Base-by-base conservation (phyloP, 306 rosid species). In the peach (Prunus persica) region DNA sequence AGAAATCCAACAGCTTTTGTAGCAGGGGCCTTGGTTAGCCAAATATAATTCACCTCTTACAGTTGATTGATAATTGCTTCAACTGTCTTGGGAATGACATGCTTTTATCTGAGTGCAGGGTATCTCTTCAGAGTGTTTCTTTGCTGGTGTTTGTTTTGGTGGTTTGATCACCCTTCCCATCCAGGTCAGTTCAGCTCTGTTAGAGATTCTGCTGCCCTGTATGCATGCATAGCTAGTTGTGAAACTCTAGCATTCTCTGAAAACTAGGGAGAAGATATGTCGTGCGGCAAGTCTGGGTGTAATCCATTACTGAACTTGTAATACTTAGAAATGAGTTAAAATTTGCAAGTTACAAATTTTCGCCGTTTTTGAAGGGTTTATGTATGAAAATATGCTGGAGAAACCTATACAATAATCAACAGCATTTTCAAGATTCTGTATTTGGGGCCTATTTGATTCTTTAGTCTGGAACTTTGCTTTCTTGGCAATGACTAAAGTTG, bases 71-170 rank as follows among this genome's bases (percentile, higher is more conserved):
- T 55, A 56, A 3, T 41, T 62, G 12, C 11, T 62, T 65, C 4
- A 25, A 32, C 10, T 41, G 30, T 41, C 65, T 24, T 43, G 27
- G 55, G 34, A 60, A 71, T 71, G 49, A 62, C 13, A 19, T 9
- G 22, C 57, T 20, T 67, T 77, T 68, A 22, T 73, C 77, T 34
- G 76, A 76, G 14, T 67, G 76, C 86, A 87, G 92, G 92, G 92
- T 58, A 82, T 90, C 51, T 86, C 89, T 76, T 72, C 88, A 1
- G 88, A 87, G 64, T 82, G 79, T 77, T 87, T 80, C 83, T 90
- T 90, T 65, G 92, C 92, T 2, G 92, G 92, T 30, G 95, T 90
- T 72, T 90, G 92, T 71, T 77, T 83, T 73, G 92, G 95, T 9
- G 84, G 95, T 63, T 84, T 86, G 67, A 84, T 88, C 83, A 90